Evolutionary conservation across 208 protist species (phyloP).

Genomic region (Trypanosoma scelopori): DNA sequence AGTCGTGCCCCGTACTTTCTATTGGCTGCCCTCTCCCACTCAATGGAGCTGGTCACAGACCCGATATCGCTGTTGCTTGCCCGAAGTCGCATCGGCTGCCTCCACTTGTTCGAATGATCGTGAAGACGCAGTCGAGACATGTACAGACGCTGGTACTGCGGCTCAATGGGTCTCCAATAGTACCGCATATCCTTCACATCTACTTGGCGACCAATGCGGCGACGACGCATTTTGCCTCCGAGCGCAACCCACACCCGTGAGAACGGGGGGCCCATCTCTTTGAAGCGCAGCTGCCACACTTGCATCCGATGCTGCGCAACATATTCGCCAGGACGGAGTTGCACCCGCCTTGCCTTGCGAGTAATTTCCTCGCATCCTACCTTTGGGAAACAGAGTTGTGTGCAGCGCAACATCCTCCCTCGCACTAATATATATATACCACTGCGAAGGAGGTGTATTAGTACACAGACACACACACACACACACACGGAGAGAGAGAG

Average conservation of each 20-base stretch:
- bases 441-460: neutral
- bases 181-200: conserved; percentile 89
- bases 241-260: conserved; percentile 88
- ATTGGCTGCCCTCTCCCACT: conserved; percentile 78
- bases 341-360: conserved; percentile 68
- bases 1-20: conserved; percentile 73
- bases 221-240: conserved; percentile 89
- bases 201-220: conserved; percentile 83
- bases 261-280: conserved; percentile 86
- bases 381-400: conserved; percentile 58
- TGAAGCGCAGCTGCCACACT: conserved; percentile 87
- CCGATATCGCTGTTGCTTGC: conserved; percentile 78
- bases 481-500: conserved; percentile 2
- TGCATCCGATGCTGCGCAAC: conserved; percentile 80
- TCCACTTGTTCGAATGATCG: conserved; percentile 61
- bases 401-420: conserved; percentile 53
- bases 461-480: neutral
- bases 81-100: conserved; percentile 67
- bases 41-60: conserved; percentile 37
- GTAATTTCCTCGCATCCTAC: conserved; percentile 82
- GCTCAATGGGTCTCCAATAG: conserved; percentile 90
- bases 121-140: conserved; percentile 76
- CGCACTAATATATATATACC: neutral
- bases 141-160: conserved; percentile 90
- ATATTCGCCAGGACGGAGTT: conserved; percentile 68